These are phyloP conservation scores for Talaromyces proteolyticus DNA, from an alignment of 495 filamentous ascomycete genomes.

Conservation along the genomic window DNA sequence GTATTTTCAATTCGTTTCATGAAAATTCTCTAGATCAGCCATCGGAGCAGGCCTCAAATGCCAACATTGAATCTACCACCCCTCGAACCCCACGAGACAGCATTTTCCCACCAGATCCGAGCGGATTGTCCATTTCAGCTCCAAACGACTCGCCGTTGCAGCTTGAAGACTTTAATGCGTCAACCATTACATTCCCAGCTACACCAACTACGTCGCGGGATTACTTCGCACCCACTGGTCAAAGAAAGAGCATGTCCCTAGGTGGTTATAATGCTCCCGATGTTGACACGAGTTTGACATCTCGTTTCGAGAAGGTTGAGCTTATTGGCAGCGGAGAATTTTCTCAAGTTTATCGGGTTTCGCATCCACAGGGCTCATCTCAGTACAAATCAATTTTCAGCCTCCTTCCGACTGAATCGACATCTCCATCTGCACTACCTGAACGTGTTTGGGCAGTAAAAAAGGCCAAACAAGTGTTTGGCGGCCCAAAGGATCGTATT, in stretches of 20 bases:
- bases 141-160: conserved; percentile 23
- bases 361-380: conserved; percentile 36
- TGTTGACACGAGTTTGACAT: conserved; percentile 60
- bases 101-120: conserved; percentile 74
- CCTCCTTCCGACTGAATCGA: conserved; percentile 23
- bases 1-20: neutral
- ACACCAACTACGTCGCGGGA: conserved; percentile 74
- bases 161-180: conserved; percentile 35
- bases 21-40: neutral
- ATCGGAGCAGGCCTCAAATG: conserved; percentile 15
- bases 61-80: conserved; percentile 45
- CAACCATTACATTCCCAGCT: conserved; percentile 52
- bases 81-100: conserved; percentile 77
- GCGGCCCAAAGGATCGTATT: conserved; percentile 67
- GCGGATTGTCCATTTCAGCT: conserved; percentile 69
- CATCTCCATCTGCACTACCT: conserved; percentile 35
- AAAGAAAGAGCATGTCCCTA: conserved; percentile 46
- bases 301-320: conserved; percentile 71
- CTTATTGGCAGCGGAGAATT: conserved; percentile 84
- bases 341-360: conserved; percentile 83
- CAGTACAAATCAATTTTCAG: conserved; percentile 39
- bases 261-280: conserved; percentile 54
- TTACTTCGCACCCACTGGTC: conserved; percentile 42
- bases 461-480: conserved; percentile 75
- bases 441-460: conserved; percentile 83